phyloP scores from a whole-genome alignment of 139 green algal genomes.

The Nannochloris sp. region DNA sequence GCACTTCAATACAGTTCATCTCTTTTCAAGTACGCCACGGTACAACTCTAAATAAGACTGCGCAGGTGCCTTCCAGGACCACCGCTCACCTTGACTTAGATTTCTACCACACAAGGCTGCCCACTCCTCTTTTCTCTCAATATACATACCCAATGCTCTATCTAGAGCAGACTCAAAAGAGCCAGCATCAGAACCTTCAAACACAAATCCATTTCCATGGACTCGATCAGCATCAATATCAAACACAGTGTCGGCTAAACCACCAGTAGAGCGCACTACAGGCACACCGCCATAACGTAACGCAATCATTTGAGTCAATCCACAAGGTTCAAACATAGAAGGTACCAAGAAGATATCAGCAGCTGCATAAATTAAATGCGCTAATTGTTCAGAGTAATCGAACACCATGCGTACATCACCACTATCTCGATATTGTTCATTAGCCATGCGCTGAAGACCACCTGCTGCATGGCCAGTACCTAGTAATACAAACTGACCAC shows the following conservation, averaged over 20 bases:
- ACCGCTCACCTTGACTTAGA: slow-evolving; percentile 25
- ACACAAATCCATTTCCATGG: slow-evolving; percentile 73
- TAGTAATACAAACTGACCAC: slow-evolving; percentile 90
- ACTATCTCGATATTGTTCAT: slow-evolving; percentile 40
- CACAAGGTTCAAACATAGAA: slow-evolving; percentile 95
- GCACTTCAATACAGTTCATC: too few species aligned
- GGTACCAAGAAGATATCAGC: slow-evolving; percentile 90
- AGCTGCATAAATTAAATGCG: slow-evolving; percentile 85
- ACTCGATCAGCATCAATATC: slow-evolving; percentile 46
- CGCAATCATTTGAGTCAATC: slow-evolving; percentile 79
- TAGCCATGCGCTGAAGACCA: slow-evolving; percentile 67
- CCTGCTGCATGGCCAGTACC: slow-evolving; percentile 75
- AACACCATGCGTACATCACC: slow-evolving; percentile 42
- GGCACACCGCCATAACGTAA: slow-evolving; percentile 64
- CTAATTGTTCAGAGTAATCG: slow-evolving; percentile 76
- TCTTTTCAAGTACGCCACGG: too few species aligned
- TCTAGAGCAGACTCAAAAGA: slow-evolving; percentile 61
- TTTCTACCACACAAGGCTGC: slow-evolving; percentile 5
- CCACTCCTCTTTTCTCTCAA: slow-evolving; percentile 14
- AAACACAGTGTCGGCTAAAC: slow-evolving; percentile 77
- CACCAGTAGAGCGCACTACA: slow-evolving; percentile 62
- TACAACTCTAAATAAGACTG: slow-evolving; percentile 39
- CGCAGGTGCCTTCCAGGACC: slow-evolving; percentile 28
- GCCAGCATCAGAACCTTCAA: slow-evolving; percentile 75
- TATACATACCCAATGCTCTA: slow-evolving; percentile 36